A percentile compares a stretch with the other conserved stretches of the same genome.
Evolutionary conservation across 1,284 basidiomycete genomes (phyloP).

Genomic region (Malassezia yamatoensis): DNA sequence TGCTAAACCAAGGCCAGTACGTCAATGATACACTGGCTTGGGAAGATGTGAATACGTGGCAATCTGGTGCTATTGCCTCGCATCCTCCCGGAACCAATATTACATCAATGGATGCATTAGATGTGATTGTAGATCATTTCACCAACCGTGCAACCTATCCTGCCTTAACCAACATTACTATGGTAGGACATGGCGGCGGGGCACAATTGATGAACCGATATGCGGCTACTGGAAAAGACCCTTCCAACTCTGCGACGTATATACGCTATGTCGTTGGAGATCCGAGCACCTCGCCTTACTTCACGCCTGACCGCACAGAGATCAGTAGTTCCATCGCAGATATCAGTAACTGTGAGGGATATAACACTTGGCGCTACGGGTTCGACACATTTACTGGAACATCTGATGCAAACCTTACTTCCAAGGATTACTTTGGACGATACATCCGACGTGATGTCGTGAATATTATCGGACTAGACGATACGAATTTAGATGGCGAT

Average conservation of each 20-base stretch:
- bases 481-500: constrained; percentile 28
- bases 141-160: constrained; percentile 25
- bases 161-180: constrained; percentile 28
- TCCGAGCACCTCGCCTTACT: constrained; percentile 35
- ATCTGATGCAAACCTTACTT: constrained; percentile 20
- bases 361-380: constrained; percentile 44
- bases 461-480: constrained; percentile 37
- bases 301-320: constrained; percentile 34
- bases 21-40: constrained; percentile 30
- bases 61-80: constrained; percentile 34
- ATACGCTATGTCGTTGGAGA: constrained; percentile 42
- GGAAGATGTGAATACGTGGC: constrained; percentile 42
- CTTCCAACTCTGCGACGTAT: constrained; percentile 12
- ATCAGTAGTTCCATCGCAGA: constrained; percentile 21
- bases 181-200: constrained; percentile 45
- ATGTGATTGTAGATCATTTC: constrained; percentile 34
- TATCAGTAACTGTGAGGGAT: constrained; percentile 26
- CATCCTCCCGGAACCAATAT: constrained; percentile 25
- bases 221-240: constrained; percentile 30
- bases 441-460: constrained; percentile 38
- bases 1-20: constrained; percentile 35
- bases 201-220: constrained; percentile 42
- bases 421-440: constrained; percentile 31
- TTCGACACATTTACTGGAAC: constrained; percentile 31
- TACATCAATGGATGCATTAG: constrained; percentile 38